Evolutionary conservation across 2,329 filamentous ascomycete genomes (phyloP).

Genomic region (Trichoderma sp.): DNA sequence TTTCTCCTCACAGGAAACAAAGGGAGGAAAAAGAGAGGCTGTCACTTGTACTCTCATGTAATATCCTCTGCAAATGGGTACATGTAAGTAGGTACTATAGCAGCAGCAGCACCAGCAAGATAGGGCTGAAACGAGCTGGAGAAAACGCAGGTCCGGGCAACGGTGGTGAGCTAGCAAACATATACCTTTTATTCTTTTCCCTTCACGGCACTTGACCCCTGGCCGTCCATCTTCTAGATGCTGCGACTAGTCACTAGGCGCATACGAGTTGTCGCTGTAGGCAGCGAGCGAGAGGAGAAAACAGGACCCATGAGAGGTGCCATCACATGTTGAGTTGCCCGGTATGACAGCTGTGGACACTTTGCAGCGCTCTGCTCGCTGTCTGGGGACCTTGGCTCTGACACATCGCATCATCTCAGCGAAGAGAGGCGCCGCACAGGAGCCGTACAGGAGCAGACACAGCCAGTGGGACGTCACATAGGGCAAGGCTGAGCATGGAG

Average conservation of each 20-base stretch:
- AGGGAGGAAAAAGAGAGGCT: not conserved
- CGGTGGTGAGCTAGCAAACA: constrained; percentile 20
- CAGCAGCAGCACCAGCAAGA: not conserved
- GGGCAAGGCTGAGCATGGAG: constrained; percentile 21
- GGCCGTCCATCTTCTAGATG: not conserved
- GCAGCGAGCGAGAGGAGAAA: not conserved
- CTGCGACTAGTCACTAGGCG: not conserved
- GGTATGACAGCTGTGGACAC: not conserved
- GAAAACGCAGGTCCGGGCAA: not conserved
- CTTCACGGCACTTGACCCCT: not conserved
- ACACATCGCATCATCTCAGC: not conserved
- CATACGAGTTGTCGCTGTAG: not conserved
- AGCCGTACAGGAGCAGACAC: not conserved
- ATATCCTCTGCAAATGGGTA: not conserved
- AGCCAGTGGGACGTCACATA: constrained; percentile 9
- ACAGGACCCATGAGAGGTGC: not conserved
- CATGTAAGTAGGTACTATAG: not conserved
- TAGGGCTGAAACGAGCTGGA: constrained; percentile 16
- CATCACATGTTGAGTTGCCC: constrained; percentile 18
- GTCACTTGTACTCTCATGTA: not conserved
- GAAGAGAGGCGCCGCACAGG: not conserved
- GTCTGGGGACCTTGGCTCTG: constrained; percentile 4
- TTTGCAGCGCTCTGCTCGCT: not conserved
- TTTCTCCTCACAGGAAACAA: not conserved
- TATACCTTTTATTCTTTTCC: not conserved